Conservation (phyloP, 148 eudicot species). For the Amaranthus hypochondriacus region DNA sequence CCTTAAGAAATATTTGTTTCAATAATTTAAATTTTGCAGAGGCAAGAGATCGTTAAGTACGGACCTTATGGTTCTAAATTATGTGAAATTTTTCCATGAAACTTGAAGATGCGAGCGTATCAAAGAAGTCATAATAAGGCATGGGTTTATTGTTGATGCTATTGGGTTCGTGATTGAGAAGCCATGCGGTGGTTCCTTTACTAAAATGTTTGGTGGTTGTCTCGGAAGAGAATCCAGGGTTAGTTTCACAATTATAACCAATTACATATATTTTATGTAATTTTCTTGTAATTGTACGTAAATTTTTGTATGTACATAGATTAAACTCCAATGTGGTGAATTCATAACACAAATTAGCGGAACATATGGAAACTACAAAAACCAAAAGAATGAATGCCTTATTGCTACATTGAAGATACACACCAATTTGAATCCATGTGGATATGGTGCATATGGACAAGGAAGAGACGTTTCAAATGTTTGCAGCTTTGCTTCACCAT, state of each 20-base stretch:
- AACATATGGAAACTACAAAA: background rate
- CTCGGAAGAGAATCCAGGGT: background rate
- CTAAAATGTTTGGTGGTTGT: background rate
- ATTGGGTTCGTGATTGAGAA: background rate
- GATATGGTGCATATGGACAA: background rate
- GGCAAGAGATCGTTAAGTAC: background rate
- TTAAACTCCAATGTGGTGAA: background rate
- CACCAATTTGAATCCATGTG: background rate
- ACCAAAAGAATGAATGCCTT: background rate
- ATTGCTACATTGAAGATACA: background rate
- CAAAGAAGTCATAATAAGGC: conserved; percentile 3
- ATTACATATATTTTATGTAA: too few species aligned
- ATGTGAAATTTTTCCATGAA: background rate
- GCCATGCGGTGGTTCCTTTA: background rate
- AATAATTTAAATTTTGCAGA: too few species aligned
- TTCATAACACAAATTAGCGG: background rate
- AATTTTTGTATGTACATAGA: background rate
- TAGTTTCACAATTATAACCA: too few species aligned
- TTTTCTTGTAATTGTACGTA: too few species aligned
- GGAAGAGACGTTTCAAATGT: background rate
- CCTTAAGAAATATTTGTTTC: too few species aligned
- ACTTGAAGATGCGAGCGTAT: background rate
- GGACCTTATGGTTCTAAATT: background rate
- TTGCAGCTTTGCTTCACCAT: background rate
- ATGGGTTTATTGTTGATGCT: background rate